Evolutionary conservation across 768 basidiomycete species (phyloP).

Genomic region (Hypholoma fasciculare): DNA sequence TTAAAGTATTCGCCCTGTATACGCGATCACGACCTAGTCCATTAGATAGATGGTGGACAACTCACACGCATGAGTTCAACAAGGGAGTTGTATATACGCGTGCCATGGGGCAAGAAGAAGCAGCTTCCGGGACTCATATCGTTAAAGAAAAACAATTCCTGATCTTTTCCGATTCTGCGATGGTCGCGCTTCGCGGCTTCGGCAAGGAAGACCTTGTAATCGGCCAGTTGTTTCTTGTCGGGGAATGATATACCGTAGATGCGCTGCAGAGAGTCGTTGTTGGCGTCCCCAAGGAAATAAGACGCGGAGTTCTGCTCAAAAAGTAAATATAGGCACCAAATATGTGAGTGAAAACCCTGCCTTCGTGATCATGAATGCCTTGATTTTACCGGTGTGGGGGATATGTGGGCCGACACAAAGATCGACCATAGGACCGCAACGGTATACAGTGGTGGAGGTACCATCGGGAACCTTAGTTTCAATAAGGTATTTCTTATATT

Average conservation of each 20-base stretch:
- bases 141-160: conserved; percentile 99
- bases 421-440: conserved; percentile 98
- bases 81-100: conserved; percentile 93
- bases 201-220: conserved; percentile 93
- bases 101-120: conserved; percentile 97
- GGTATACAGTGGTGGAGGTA: conserved; percentile 95
- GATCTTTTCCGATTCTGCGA: conserved; percentile 94
- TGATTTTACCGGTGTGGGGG: conserved; percentile 96
- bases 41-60: not conserved
- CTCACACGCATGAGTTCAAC: conserved; percentile 87
- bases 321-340: not conserved
- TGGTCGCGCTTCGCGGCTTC: conserved; percentile 99
- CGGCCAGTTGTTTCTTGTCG: conserved; percentile 91
- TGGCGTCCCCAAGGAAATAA: conserved; percentile 94
- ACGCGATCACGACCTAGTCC: no score
- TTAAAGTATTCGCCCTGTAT: conserved; percentile 86
- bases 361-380: conserved; percentile 96
- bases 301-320: conserved; percentile 84
- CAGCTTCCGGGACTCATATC: conserved; percentile 93
- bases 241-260: conserved; percentile 99
- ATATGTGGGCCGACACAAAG: conserved; percentile 97
- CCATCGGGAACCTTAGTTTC: conserved; percentile 95
- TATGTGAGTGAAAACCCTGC: conserved; percentile 33
- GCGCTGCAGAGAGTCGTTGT: conserved; percentile 92
- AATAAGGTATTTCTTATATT: conserved; percentile 96